Evolutionary conservation across 805 yeast genomes (phyloP), one percentile per base, ranked within the genome.

Genomic region (Candida ponderosae): DNA sequence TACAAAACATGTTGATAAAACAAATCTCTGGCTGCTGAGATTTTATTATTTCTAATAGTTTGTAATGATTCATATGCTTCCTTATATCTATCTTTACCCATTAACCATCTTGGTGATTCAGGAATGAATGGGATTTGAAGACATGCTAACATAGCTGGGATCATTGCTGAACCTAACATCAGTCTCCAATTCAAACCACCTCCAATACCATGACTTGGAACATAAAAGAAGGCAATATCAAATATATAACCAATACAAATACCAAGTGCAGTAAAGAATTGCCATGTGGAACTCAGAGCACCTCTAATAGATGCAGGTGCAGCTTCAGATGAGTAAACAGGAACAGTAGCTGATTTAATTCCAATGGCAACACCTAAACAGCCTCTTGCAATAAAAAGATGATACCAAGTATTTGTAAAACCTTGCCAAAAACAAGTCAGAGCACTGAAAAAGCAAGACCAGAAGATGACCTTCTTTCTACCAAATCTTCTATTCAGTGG

Each of bases 81-180:
- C 6, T 13, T 27, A 48, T 77, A 82, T 47, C 81, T 66, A 5
- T 66, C 77, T 53, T 77, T 76, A 59, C 83, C 85, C 82, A 80
- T 76, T 42, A 79, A 64, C 87, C 87, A 80, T 59, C 85, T 68
- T 31, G 88, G 88, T 4, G 84, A 77, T 51, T 80, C 88, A 7
- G 87, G 86, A 41, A 80, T 78, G 51, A 72, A 76, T 26, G 78
- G 80, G 34, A 80, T 71, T 55, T 79, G 86, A 40, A 63, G 48
- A 40, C 74, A 58, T 8, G 80, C 81, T 39, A 74, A 53, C 32
- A 77, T 48, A 0, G 88, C 85, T 1, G 87, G 87, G 29, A 80
- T 59, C 65, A 73, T 66, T 7, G 86, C 87, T 18, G 79, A 72
- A 8, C 74, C 84, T 35, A 80, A 60, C 83, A 78, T 80, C 39